phyloP scores from a whole-genome alignment of 2,329 filamentous ascomycete genomes.

The Microdochium trichocladiopsis region DNA sequence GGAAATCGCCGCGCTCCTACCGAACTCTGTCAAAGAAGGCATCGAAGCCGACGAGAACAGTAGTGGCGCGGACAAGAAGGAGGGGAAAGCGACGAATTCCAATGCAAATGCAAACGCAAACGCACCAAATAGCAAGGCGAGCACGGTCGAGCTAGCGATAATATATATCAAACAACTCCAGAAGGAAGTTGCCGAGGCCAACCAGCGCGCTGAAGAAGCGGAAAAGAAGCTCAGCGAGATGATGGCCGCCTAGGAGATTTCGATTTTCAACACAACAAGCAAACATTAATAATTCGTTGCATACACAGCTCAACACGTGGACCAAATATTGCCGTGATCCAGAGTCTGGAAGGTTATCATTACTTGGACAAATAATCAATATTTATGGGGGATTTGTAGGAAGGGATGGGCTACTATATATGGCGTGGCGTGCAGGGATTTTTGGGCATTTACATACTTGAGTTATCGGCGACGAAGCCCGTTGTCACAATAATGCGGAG shows the following conservation, averaged over 20 bases:
- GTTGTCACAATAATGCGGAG: too few relatives aligned
- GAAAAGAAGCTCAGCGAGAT: constrained; percentile 47
- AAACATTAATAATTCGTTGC: neutral
- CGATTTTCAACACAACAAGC: neutral
- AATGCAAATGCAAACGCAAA: neutral
- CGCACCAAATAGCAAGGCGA: constrained; percentile 82
- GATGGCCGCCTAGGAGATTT: neutral
- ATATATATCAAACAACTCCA: constrained; percentile 87
- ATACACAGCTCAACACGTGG: neutral
- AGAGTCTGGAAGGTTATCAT: neutral
- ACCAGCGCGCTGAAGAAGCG: constrained; percentile 54
- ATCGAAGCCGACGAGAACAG: constrained; percentile 39
- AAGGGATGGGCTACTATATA: too few relatives aligned
- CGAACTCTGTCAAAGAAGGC: constrained; percentile 41
- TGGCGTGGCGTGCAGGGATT: neutral
- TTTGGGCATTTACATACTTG: neutral
- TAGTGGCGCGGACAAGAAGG: constrained; percentile 30
- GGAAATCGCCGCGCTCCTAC: constrained; percentile 84
- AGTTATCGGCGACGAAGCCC: too few relatives aligned
- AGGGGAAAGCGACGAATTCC: constrained; percentile 28
- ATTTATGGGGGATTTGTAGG: neutral
- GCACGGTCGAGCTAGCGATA: constrained; percentile 95
- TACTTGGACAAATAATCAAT: neutral
- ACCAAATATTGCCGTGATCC: neutral
- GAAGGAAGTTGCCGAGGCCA: constrained; percentile 61